Base-by-base conservation (phyloP, 2,329 filamentous ascomycete species). In the Cladosporium halotolerans region DNA sequence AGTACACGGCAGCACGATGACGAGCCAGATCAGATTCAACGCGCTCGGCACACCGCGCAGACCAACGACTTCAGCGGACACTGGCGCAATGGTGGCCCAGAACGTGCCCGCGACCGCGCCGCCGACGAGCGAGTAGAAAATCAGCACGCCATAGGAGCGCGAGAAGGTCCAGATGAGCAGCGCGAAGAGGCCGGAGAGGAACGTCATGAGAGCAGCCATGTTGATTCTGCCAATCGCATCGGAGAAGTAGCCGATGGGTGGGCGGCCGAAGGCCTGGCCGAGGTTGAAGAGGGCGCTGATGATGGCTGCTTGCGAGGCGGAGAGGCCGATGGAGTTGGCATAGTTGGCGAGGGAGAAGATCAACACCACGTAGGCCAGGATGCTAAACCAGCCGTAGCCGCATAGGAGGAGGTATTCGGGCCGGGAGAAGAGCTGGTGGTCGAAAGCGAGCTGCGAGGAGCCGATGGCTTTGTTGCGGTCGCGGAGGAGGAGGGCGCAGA, bases 281-380 rank as follows among this genome's bases (percentile, higher is more conserved):
- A 85, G 64, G 65, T 89, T 91, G 61, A 91, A 78, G 36, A 90
- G 69, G 4, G 88, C 88, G n/a, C 82, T 84, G 43, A 89, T 76
- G 13, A 89, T 74, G 0, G 83, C 83, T 6, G 85, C 87, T 63
- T 91, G 82, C 4, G 79, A 76, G 2, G 85, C 74, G 1, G 76
- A 76, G 31, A 90, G 77, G 1, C 87, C 87, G 41, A 90, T 79
- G 4, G 77, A 78, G 53, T 79, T 77, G 36, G 84, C 84, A 63
- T 89, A 92, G 65, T 85, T 87, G 11, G 87, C 83, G 43, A 91
- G 72, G 9, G 82, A 86, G 69, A 90, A 92, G 42, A 90, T 77
- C n/a, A 90, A 76, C 4, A 89, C 84, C 23, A 88, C 77, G 62
- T 92, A 92, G 4, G 79, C 86, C 11, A 92, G 71, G 71, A 91